phyloP scores from a whole-genome alignment of 352 stramenopile genomes.

The Halophytophthora polymorphica region DNA sequence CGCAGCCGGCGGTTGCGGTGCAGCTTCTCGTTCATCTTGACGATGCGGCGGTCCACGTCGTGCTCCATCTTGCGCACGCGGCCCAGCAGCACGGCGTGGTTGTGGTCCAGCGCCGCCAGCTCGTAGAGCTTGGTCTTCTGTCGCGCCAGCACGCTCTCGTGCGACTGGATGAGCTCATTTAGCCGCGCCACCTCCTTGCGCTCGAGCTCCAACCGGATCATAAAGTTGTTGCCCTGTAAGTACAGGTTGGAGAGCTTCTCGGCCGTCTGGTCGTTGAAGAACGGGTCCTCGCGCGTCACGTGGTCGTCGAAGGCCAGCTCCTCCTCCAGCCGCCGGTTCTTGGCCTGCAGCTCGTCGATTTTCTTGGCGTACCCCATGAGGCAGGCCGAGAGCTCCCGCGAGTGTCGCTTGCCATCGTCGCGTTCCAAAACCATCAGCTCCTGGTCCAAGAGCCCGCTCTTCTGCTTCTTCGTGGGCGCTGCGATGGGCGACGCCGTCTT shows the following conservation, averaged over 20 bases:
- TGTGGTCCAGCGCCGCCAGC: slow-evolving; percentile 65
- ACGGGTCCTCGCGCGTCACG: slow-evolving; percentile 62
- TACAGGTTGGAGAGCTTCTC: slow-evolving; percentile 81
- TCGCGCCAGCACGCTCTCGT: slow-evolving; percentile 50
- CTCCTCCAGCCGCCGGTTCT: slow-evolving; percentile 74
- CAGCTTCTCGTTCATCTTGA: slow-evolving; percentile 84
- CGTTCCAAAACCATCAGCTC: slow-evolving; percentile 65
- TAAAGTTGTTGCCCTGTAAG: slow-evolving; percentile 78
- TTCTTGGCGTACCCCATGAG: slow-evolving; percentile 75
- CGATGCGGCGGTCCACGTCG: slow-evolving; percentile 75
- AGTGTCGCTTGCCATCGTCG: slow-evolving; percentile 72
- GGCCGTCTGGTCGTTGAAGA: slow-evolving; percentile 67
- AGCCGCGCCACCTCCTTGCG: slow-evolving; percentile 66
- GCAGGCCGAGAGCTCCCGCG: slow-evolving; percentile 55
- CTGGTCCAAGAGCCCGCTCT: slow-evolving; percentile 59
- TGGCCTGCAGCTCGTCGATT: slow-evolving; percentile 70
- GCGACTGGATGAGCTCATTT: slow-evolving; percentile 65
- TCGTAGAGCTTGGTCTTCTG: slow-evolving; percentile 80
- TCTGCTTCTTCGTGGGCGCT: slow-evolving; percentile 36
- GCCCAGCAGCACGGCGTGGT: slow-evolving; percentile 54
- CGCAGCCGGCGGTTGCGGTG: slow-evolving; percentile 62
- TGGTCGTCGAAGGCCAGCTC: slow-evolving; percentile 80
- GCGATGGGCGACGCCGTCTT: too few species aligned
- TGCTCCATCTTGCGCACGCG: slow-evolving; percentile 80
- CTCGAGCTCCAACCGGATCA: slow-evolving; percentile 75